A percentile compares a stretch with the other conserved stretches of the same genome.
These are phyloP conservation scores for Avena insularis DNA, from an alignment of 176 grass and related monocot genomes.

Conservation along the genomic window DNA sequence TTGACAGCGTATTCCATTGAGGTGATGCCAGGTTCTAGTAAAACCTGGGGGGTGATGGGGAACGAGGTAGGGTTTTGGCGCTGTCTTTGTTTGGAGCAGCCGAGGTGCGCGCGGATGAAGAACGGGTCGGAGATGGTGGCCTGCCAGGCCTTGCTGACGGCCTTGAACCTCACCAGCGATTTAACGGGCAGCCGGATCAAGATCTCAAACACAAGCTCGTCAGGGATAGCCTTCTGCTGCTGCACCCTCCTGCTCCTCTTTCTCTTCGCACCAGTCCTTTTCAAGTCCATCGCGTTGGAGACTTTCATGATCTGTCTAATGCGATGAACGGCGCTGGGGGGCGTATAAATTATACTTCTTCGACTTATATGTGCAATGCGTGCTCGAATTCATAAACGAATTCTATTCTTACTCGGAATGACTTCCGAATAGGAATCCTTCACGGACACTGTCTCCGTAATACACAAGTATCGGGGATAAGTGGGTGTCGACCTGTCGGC, in stretches of 20 bases:
- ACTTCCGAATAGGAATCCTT: too few relatives aligned
- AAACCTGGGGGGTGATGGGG: background rate
- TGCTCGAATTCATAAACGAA: too few relatives aligned
- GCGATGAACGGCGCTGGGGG: too few relatives aligned
- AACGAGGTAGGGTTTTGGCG: background rate
- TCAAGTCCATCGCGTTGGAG: background rate
- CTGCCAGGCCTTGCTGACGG: conserved; percentile 27
- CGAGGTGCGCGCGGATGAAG: background rate
- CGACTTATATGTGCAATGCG: too few relatives aligned
- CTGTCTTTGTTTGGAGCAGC: background rate
- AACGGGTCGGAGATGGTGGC: conserved; percentile 18
- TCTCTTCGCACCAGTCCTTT: background rate
- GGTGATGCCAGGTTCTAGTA: background rate
- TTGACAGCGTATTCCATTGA: background rate
- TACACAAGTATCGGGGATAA: too few relatives aligned
- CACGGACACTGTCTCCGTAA: too few relatives aligned
- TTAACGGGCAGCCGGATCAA: background rate
- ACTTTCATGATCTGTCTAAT: too few relatives aligned
- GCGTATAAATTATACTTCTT: too few relatives aligned
- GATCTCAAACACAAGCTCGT: conserved; percentile 20
- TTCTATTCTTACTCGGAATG: too few relatives aligned
- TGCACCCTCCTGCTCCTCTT: background rate
- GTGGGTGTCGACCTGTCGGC: too few relatives aligned
- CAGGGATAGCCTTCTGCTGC: background rate
- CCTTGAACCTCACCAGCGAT: background rate